Evolutionary conservation across 257 asterid genomes (phyloP), one percentile per base, ranked within the genome.

Genomic region (Solanum piurae): DNA sequence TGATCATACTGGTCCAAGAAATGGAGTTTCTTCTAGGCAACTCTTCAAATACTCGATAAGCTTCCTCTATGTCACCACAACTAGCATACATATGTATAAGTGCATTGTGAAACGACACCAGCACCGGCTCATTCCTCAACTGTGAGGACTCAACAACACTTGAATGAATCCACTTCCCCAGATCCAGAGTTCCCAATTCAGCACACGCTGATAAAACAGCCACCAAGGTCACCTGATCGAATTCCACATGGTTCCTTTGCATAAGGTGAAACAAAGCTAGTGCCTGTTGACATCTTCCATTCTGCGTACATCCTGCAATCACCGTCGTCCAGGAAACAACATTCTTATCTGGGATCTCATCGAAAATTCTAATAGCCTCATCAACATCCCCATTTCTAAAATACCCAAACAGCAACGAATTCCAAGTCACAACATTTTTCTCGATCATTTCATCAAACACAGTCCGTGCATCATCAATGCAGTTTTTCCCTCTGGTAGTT

Each of bases 301-400:
- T 93, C 68, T 88, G 91, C 8, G 91, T 91, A n/a, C 91, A 93
- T 21, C 99, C 98, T 9, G 91, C 91, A 55, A 96, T 94, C 98
- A 94, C 91, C 12, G 94, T 92, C n/a, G 98, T 96, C 99, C 98
- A 96, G 3, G 99, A 94, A 40, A 96, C 94, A 4, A 92, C 91
- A 88, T 90, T 95, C 89, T 91, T 96, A 91, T 72, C 92, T 1
- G 98, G 98, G 91, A 96, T 95, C 71, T 89, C 93, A 13, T 88
- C 83, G 2, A 96, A 96, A 60, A 93, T 84, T 27, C 83, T 69
- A 16, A 83, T 23, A 0, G 96, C 98, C 44, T 89, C 93, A 55
- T 89, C 93, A 55, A 93, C 89, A 88, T 94, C 91, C 40, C 95
- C 93, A 44, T 85, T 68, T 20, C 88, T 88, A 60, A 94, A 77